phyloP scores from a whole-genome alignment of 2,329 filamentous ascomycete genomes.

The Colletotrichum cereale region DNA sequence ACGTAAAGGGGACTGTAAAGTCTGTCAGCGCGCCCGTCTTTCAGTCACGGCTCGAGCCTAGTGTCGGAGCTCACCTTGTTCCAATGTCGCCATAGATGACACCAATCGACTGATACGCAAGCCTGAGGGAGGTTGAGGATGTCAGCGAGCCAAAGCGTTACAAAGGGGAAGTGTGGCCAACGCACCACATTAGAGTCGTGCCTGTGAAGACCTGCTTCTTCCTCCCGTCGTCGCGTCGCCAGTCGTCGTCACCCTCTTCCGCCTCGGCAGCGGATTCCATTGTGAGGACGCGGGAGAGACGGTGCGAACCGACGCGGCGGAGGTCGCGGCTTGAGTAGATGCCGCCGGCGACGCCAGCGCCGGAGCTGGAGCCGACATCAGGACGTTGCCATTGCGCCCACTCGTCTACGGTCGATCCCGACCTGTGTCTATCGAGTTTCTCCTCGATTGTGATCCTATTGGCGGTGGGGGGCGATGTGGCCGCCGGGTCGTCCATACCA shows the following conservation, averaged over 20 bases:
- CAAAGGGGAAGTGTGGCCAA: not conserved
- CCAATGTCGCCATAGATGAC: constrained; percentile 80
- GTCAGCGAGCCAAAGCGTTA: not conserved
- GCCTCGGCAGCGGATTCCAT: constrained; percentile 45
- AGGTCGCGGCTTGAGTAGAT: constrained; percentile 43
- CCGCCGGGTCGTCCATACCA: constrained; percentile 11
- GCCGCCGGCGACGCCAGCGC: constrained; percentile 33
- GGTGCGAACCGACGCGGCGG: constrained; percentile 39
- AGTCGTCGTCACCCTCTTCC: constrained; percentile 48
- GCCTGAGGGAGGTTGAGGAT: constrained; percentile 49
- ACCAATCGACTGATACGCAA: constrained; percentile 74
- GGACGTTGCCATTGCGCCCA: constrained; percentile 22
- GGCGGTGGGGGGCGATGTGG: not conserved
- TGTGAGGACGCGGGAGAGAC: constrained; percentile 43
- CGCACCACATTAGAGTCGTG: constrained; percentile 50
- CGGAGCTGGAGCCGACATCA: constrained; percentile 38
- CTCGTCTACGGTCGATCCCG: constrained; percentile 31
- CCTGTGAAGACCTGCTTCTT: constrained; percentile 54
- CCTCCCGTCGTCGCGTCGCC: constrained; percentile 49
- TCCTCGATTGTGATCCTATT: constrained; percentile 36
- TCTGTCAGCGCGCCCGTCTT: not conserved
- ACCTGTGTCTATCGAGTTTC: constrained; percentile 28
- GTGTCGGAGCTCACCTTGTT: constrained; percentile 45
- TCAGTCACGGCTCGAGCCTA: not conserved
- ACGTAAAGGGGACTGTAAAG: constrained; percentile 73